Evolutionary conservation across 108 stramenopile genomes (phyloP).

Genomic region (Aureococcus anophagefferens): DNA sequence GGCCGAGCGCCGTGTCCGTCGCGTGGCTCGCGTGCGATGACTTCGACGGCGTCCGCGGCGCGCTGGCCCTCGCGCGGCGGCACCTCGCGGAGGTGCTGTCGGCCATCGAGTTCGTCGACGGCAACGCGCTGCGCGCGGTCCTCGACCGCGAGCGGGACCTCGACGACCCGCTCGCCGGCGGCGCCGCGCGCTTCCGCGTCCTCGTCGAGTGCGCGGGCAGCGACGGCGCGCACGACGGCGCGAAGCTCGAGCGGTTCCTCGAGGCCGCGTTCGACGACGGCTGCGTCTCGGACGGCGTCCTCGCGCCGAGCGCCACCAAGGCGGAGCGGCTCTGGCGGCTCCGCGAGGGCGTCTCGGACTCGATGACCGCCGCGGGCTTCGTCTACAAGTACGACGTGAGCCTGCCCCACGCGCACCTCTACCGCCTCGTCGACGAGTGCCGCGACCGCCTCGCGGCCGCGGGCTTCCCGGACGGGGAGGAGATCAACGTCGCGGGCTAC

Average conservation of each 20-base stretch:
- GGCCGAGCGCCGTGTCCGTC: conserved; percentile 57
- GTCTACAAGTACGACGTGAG: conserved; percentile 90
- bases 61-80: conserved; percentile 50
- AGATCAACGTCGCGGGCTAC: conserved; percentile 40
- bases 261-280: conserved; percentile 42
- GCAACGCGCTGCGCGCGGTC: conserved; percentile 46
- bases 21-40: conserved; percentile 63
- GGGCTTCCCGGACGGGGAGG: neutral
- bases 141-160: conserved; percentile 10
- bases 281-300: conserved; percentile 58
- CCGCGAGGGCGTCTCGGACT: conserved; percentile 32
- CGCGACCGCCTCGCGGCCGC: conserved; percentile 25
- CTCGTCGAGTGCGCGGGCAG: conserved; percentile 84
- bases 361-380: conserved; percentile 40
- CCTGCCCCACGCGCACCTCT: conserved; percentile 58
- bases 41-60: conserved; percentile 47
- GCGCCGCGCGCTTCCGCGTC: conserved; percentile 46
- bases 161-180: conserved; percentile 5
- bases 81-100: conserved; percentile 72
- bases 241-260: conserved; percentile 71
- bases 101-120: conserved; percentile 85
- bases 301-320: conserved; percentile 68
- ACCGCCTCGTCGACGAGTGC: conserved; percentile 54
- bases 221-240: conserved; percentile 58
- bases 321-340: conserved; percentile 34